Conservation (phyloP, 192 early-diverging fungal species). For the Rhizophagus clarus region DNA sequence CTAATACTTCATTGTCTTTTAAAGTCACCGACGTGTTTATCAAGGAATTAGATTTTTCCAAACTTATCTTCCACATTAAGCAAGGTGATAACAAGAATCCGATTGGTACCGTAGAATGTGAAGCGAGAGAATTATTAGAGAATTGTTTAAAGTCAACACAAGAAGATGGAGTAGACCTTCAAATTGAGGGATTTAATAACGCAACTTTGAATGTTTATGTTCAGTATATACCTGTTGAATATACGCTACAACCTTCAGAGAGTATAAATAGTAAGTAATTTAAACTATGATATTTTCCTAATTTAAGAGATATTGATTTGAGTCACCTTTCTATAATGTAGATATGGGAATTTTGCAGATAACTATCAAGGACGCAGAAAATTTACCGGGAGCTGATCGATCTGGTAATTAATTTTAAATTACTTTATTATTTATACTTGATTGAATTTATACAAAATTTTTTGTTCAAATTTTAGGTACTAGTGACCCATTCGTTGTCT, state of each 20-base stretch:
- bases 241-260: slow-evolving; percentile 35
- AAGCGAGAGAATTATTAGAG: neutral
- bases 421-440: neutral
- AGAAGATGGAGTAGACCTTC: neutral
- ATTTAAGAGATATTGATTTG: neutral
- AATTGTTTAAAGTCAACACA: neutral
- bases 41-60: neutral
- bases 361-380: slow-evolving; percentile 28
- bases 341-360: slow-evolving; percentile 42
- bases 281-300: neutral
- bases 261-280: slow-evolving; percentile 40
- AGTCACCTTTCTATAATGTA: slow-evolving; percentile 19
- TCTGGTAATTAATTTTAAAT: neutral
- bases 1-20: neutral
- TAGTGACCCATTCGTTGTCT: slow-evolving; percentile 67
- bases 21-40: neutral
- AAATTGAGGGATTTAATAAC: too few species aligned
- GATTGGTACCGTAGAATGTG: neutral
- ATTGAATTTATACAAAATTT: slow-evolving; percentile 43
- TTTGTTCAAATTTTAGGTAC: slow-evolving; percentile 49
- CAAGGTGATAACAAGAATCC: neutral
- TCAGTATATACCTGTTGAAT: slow-evolving; percentile 35
- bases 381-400: slow-evolving; percentile 40
- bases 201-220: neutral
- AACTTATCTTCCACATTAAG: neutral